These are phyloP conservation scores for Ophiostoma populinum DNA, from an alignment of 2,329 filamentous ascomycete species.

Conservation along the genomic window DNA sequence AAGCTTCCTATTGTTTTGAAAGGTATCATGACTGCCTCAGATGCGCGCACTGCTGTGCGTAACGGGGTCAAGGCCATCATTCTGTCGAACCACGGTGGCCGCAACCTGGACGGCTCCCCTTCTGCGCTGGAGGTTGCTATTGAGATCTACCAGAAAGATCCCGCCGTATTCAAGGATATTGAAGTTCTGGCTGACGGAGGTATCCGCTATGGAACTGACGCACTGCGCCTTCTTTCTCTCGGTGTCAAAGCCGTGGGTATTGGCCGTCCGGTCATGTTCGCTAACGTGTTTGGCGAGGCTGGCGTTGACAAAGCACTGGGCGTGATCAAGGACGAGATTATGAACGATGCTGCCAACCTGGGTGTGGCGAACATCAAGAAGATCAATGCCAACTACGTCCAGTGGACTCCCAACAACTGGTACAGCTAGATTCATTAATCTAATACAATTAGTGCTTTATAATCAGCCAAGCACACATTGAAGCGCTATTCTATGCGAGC, in stretches of 20 bases:
- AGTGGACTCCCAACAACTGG: background rate
- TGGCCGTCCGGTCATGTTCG: background rate
- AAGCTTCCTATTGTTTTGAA: background rate
- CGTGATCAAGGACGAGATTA: background rate
- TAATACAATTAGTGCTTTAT: too few species aligned
- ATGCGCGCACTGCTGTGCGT: background rate
- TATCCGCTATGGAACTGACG: background rate
- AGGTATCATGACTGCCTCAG: background rate
- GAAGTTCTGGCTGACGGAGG: background rate
- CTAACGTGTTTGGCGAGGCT: background rate
- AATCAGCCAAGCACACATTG: too few species aligned
- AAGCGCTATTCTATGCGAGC: too few species aligned
- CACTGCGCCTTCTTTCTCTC: background rate
- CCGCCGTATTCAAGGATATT: background rate
- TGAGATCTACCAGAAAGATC: background rate
- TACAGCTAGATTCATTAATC: too few species aligned
- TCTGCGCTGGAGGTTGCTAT: background rate
- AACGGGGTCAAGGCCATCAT: background rate
- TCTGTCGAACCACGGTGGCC: background rate
- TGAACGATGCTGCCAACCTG: background rate
- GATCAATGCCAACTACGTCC: background rate
- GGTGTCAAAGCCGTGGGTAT: constrained; percentile 1
- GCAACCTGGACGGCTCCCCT: background rate
- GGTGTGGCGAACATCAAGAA: background rate
- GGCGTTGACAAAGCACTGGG: background rate